Evolutionary conservation across 306 rosid genomes (phyloP), one percentile per base, ranked within the genome.

Genomic region (Acmispon strigosus): DNA sequence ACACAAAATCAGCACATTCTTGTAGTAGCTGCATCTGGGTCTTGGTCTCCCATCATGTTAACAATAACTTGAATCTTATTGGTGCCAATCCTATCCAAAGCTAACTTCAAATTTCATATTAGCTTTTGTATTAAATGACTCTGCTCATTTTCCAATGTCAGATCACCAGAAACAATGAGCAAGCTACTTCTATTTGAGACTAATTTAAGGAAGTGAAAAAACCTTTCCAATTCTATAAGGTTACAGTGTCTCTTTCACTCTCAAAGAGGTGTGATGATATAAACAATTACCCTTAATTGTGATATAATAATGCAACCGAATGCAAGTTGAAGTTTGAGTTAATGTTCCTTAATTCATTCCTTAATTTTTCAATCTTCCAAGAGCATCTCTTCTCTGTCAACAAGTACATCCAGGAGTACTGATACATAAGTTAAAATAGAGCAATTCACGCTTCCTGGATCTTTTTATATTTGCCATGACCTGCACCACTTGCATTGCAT

Each of bases 21-120:
- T 37, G 36, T 60, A 58, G 24, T 18, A 39, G 54, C 66, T 14
- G 74, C 58, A 14, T 64, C 64, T 53, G 2, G 60, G 62, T 15
- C 18, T 67, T 68, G 79, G 79, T 68, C 72, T 61, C 76, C 83
- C 62, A 44, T 53, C 12, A 36, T 45, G 79, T 52, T 47, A 62
- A 53, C 84, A 80, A 15, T 17, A 62, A 22, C 67, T 68, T 11
- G 17, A 50, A 42, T 72, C 32, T 55, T 44, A 62, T 64, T 69
- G 55, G 80, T 14, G 18, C 2, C 16, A 12, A 29, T 47, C 5
- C 42, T 49, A 49, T 45, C 19, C 37, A 20, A 45, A 72, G 15
- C 44, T 14, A 24, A 7, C 6, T 52, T 9, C 6, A 42, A 13
- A 19, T 19, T 20, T 72, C 22, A 12, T 39, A 49, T 49, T 55